Conservation (phyloP, 495 filamentous ascomycete species). For the Hypoxylon lenormandii region DNA sequence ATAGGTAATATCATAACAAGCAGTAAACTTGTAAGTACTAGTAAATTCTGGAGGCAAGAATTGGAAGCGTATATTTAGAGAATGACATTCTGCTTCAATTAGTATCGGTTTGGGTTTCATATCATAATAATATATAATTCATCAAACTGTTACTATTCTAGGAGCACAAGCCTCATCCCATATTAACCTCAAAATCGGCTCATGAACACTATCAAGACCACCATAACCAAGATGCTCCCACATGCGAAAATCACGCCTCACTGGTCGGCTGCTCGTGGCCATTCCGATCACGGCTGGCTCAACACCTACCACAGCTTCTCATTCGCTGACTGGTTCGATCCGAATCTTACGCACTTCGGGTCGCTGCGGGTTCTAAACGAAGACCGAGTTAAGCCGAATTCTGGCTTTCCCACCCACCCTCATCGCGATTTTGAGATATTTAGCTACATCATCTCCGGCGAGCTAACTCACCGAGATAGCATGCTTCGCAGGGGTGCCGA, state of each 20-base stretch:
- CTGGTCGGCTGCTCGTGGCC: constrained; percentile 72
- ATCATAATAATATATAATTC: constrained; percentile 35
- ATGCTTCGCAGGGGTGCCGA: constrained; percentile 72
- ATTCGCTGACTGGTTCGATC: constrained; percentile 80
- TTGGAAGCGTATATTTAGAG: constrained; percentile 14
- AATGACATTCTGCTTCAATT: not conserved
- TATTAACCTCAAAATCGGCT: constrained; percentile 2
- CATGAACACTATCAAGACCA: constrained; percentile 52
- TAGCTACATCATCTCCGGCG: constrained; percentile 80
- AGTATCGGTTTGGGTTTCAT: not conserved
- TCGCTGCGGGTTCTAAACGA: constrained; percentile 83
- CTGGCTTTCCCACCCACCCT: constrained; percentile 82
- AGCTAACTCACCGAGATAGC: constrained; percentile 83
- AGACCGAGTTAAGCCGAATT: constrained; percentile 74
- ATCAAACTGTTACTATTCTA: constrained; percentile 31
- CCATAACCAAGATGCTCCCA: constrained; percentile 68
- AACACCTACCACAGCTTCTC: constrained; percentile 85
- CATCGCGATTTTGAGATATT: constrained; percentile 88
- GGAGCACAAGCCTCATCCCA: constrained; percentile 8
- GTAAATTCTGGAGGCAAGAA: constrained; percentile 10
- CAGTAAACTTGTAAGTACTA: not conserved
- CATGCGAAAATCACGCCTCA: constrained; percentile 74
- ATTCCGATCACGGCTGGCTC: constrained; percentile 84
- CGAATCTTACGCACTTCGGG: constrained; percentile 72
- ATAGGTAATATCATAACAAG: too few relatives aligned